Base-by-base conservation (phyloP, 1,284 basidiomycete genomes). In the Cronartium ribicola region DNA sequence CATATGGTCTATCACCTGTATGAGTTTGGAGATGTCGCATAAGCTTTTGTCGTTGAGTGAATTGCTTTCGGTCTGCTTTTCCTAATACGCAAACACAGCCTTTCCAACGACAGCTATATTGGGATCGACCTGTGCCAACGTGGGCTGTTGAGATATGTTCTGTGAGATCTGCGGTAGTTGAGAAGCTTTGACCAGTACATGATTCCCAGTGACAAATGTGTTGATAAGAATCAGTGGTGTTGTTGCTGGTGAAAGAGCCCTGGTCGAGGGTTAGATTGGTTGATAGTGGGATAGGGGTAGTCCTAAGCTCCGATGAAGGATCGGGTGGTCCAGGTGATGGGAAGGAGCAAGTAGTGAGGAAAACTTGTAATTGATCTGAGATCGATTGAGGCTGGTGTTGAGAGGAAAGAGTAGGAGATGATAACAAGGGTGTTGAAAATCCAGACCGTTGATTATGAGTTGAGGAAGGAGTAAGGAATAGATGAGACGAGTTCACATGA, bases 1-100 rank as follows among this genome's bases (percentile, higher is more conserved):
- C 76, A 67, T 78, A 79, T 2, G 81, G 81, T n/a, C 80, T 77
- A 67, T 81, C 77, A 41, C 80, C 70, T 8, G 71, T 65, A 62
- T 55, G 64, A 81, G 77, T 75, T 65, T 72, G 69, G n/a, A 72
- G 41, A 72, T 81, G 81, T 0, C 81, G 78, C 20, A 80, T 70
- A 13, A 81, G 77, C 66, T 81, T 81, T 75, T 81, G 81, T 46
- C 79, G 79, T 70, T 81, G 81, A 17, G 74, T 66, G 63, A 81
- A 81, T 22, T 17, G 1, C 44, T 74, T 77, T 17, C 76, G 70
- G 10, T 14, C n/a, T 29, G 10, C 29, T 39, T 46, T 48, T 13
- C 13, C n/a, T 20, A 17, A 20, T 61, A 46, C 59, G 44, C 57
- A 62, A 48, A 73, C 40, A 62, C 81, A 81, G 14, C 81, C 81